These are phyloP conservation scores for Hawksworthiomyces lignivorus DNA, from an alignment of 2,329 filamentous ascomycete species.

Conservation along the genomic window DNA sequence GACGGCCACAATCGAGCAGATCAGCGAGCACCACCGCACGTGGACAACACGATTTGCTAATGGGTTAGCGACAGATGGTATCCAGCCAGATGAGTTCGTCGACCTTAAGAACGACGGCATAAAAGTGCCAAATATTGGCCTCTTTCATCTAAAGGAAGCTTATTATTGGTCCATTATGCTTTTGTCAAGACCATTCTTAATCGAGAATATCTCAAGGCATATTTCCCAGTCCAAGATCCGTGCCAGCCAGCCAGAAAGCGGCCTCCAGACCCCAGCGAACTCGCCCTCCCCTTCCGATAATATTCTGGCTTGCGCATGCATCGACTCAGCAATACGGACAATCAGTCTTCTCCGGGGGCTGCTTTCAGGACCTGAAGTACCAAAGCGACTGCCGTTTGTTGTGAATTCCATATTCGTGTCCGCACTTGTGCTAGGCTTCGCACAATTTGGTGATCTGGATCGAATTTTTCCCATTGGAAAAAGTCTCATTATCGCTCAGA, in stretches of 20 bases:
- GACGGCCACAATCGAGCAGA: slow-evolving; percentile 19
- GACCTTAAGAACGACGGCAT: slow-evolving; percentile 12
- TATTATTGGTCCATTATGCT: slow-evolving; percentile 33
- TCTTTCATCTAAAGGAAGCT: slow-evolving; percentile 27
- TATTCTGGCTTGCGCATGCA: slow-evolving; percentile 25
- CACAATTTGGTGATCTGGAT: slow-evolving; percentile 37
- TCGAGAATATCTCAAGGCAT: slow-evolving; percentile 20
- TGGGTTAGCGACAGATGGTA: slow-evolving; percentile 15
- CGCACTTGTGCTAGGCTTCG: slow-evolving; percentile 34
- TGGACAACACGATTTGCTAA: slow-evolving; percentile 17
- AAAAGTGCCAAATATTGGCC: slow-evolving; percentile 20
- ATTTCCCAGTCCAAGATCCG: slow-evolving; percentile 4
- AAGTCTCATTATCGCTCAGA: slow-evolving; percentile 17
- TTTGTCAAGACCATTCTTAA: slow-evolving; percentile 27
- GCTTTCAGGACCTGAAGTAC: slow-evolving; percentile 24
- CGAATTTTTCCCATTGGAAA: slow-evolving; percentile 23
- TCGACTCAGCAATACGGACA: slow-evolving; percentile 27
- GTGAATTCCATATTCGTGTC: slow-evolving; percentile 39
- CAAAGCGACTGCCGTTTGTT: slow-evolving; percentile 35
- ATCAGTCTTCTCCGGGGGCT: slow-evolving; percentile 32
- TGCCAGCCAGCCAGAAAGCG: background rate
- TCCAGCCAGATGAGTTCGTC: slow-evolving; percentile 12
- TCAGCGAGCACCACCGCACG: slow-evolving; percentile 21
- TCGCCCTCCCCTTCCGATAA: slow-evolving; percentile 13
- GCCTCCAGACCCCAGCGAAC: background rate